Evolutionary conservation across 1,284 basidiomycete genomes (phyloP).

Genomic region (Apiotrichum porosum): DNA sequence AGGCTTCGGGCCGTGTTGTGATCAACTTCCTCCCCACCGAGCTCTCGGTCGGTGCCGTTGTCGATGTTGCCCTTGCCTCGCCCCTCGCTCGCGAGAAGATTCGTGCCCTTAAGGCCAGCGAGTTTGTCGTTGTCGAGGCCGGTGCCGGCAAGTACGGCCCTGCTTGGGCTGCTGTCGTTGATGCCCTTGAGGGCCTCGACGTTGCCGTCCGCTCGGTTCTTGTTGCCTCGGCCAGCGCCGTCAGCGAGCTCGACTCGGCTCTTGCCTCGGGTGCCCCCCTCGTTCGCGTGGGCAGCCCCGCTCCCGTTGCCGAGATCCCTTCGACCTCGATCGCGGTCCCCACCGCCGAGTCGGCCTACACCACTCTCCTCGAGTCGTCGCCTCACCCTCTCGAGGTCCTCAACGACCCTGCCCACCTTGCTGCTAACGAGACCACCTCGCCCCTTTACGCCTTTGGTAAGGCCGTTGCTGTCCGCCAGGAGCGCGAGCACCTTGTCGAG

Average conservation of each 20-base stretch:
- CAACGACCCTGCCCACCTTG: conserved; percentile 72
- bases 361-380: conserved; percentile 83
- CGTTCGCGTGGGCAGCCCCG: conserved; percentile 31
- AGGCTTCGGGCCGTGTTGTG: conserved; percentile 58
- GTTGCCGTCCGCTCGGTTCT: conserved; percentile 41
- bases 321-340: conserved; percentile 57
- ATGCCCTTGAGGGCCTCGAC: conserved; percentile 37
- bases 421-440: conserved; percentile 71
- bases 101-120: conserved; percentile 59
- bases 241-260: conserved; percentile 43
- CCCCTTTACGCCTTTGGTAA: conserved; percentile 93
- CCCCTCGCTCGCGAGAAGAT: conserved; percentile 68
- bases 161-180: conserved; percentile 43
- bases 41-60: conserved; percentile 54
- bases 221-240: conserved; percentile 37
- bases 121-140: conserved; percentile 81
- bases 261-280: conserved; percentile 31
- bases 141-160: conserved; percentile 80
- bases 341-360: conserved; percentile 87
- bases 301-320: conserved; percentile 48
- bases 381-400: conserved; percentile 72
- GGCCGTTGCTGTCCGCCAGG: conserved; percentile 72
- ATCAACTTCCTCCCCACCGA: conserved; percentile 64
- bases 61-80: conserved; percentile 61
- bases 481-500: conserved; percentile 60